Evolutionary conservation across 768 basidiomycete species (phyloP).

Genomic region (Boletus tylopilopsis): DNA sequence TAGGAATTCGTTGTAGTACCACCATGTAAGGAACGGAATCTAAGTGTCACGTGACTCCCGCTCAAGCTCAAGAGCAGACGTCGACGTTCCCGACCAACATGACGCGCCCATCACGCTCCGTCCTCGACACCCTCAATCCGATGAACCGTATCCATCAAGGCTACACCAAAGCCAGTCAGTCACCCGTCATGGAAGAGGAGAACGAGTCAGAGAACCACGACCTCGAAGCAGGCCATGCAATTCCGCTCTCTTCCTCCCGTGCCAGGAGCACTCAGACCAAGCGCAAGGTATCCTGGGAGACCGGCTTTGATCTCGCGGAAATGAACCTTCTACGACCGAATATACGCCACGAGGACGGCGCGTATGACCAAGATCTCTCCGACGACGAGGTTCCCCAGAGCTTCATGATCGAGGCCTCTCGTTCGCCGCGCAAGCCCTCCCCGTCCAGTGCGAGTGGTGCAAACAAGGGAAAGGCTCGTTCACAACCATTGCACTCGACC

Average conservation of each 20-base stretch:
- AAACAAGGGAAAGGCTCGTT: constrained; percentile 38
- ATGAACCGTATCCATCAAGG: constrained; percentile 72
- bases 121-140: constrained; percentile 80
- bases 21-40: too few species aligned
- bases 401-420: constrained; percentile 75
- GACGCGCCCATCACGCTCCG: constrained; percentile 49
- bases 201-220: constrained; percentile 44
- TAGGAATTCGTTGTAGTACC: constrained; percentile 1
- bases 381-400: constrained; percentile 86
- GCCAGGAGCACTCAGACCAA: constrained; percentile 38
- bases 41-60: constrained; percentile 28
- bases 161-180: constrained; percentile 71
- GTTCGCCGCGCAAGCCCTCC: constrained; percentile 36
- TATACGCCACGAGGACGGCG: constrained; percentile 62
- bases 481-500: constrained; percentile 52
- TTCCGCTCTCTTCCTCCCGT: constrained; percentile 33
- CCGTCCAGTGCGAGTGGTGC: constrained; percentile 25
- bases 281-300: constrained; percentile 60
- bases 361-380: constrained; percentile 56
- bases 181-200: constrained; percentile 71
- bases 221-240: constrained; percentile 58
- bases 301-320: constrained; percentile 46
- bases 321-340: constrained; percentile 64
- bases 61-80: constrained; percentile 8
- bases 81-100: constrained; percentile 14